Conservation (phyloP, 192 early-diverging fungal genomes). For the Coemansia sp. region DNA sequence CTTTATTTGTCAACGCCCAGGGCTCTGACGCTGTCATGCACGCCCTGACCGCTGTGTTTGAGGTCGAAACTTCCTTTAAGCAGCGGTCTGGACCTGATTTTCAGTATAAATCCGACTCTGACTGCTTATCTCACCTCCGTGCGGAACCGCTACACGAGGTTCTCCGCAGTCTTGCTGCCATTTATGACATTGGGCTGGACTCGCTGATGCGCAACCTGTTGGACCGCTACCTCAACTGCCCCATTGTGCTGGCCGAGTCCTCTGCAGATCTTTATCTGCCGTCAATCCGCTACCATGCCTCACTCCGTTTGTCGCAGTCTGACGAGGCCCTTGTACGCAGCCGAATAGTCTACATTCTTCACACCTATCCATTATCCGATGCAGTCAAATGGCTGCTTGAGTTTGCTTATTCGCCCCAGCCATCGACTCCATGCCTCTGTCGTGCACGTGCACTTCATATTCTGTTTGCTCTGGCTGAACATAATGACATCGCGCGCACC, state of each 20-base stretch:
- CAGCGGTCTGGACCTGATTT: not conserved
- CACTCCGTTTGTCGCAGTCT: constrained; percentile 26
- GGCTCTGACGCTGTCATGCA: constrained; percentile 10
- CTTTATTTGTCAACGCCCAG: constrained; percentile 25
- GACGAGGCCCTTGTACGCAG: constrained; percentile 49
- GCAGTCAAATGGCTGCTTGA: constrained; percentile 48
- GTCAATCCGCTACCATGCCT: constrained; percentile 36
- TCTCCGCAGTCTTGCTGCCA: constrained; percentile 32
- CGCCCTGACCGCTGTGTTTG: constrained; percentile 35
- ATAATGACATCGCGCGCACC: constrained; percentile 45
- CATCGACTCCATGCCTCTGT: constrained; percentile 54
- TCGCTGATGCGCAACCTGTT: constrained; percentile 32
- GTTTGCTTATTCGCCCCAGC: constrained; percentile 53
- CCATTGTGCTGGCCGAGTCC: constrained; percentile 12
- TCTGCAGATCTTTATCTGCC: constrained; percentile 27
- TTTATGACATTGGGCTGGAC: constrained; percentile 35
- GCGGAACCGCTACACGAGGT: constrained; percentile 19
- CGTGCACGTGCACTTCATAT: constrained; percentile 62
- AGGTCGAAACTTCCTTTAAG: constrained; percentile 11
- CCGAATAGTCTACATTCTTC: constrained; percentile 57
- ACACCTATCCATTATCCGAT: constrained; percentile 31
- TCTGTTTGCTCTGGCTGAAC: constrained; percentile 56
- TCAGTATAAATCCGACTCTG: not conserved
- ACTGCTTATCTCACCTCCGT: not conserved
- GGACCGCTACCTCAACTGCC: constrained; percentile 24